phyloP scores from a whole-genome alignment of 2,329 filamentous ascomycete genomes.

The Capronia coronata region DNA sequence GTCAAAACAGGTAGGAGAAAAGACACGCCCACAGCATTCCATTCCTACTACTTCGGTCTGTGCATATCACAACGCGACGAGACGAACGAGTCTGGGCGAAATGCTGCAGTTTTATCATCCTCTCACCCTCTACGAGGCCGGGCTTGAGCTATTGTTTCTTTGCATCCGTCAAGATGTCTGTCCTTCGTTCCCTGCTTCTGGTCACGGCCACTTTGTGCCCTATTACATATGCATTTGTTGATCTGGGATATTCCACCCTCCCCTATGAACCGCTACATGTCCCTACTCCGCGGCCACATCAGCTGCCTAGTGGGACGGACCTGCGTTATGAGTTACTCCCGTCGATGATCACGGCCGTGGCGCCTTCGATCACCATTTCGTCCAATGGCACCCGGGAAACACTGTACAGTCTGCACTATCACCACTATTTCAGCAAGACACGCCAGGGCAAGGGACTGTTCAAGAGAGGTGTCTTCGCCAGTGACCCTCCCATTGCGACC shows the following conservation, averaged over 20 bases:
- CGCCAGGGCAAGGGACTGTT: slow-evolving; percentile 18
- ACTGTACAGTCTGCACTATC: slow-evolving; percentile 24
- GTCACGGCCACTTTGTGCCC: slow-evolving; percentile 11
- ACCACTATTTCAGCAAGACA: slow-evolving; percentile 20
- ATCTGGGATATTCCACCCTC: slow-evolving; percentile 22
- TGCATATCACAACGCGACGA: slow-evolving; percentile 20
- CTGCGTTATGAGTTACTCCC: slow-evolving; percentile 20
- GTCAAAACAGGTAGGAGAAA: too few relatives aligned
- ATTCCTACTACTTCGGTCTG: slow-evolving; percentile 7
- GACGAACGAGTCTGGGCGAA: not conserved
- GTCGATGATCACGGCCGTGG: slow-evolving; percentile 25
- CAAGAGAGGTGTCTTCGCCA: slow-evolving; percentile 24
- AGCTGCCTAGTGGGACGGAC: slow-evolving; percentile 17
- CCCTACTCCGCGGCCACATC: slow-evolving; percentile 22
- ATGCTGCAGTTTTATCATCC: not conserved
- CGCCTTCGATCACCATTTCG: slow-evolving; percentile 17
- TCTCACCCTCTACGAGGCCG: not conserved
- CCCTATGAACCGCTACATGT: slow-evolving; percentile 10
- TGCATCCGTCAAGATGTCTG: slow-evolving; percentile 6
- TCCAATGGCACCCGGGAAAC: slow-evolving; percentile 20
- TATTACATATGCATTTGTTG: slow-evolving; percentile 16
- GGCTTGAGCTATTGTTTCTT: not conserved
- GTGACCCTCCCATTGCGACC: slow-evolving; percentile 22
- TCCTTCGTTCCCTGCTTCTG: slow-evolving; percentile 6
- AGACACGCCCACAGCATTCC: slow-evolving; percentile 9